Evolutionary conservation across 1,139 yeast genomes (phyloP), one percentile per base, ranked within the genome.

Genomic region (Blastobotrys elegans): DNA sequence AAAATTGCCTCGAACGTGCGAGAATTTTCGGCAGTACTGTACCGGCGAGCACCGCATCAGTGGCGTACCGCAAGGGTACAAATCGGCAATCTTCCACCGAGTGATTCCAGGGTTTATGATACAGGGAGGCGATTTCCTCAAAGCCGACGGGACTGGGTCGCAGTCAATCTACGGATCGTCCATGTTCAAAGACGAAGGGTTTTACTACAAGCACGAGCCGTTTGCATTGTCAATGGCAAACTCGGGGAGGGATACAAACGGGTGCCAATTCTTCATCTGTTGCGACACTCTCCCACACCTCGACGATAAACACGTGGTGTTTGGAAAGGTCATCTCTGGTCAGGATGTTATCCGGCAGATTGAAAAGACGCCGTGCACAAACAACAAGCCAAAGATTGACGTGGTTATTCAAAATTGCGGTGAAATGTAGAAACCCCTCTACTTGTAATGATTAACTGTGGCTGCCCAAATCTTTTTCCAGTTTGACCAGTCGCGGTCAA

Each of bases 161-260:
- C 62, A 62, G 50, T 59, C 66, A 3, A 72, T 72, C 32, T 73
- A 62, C 53, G 76, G 75, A 6, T 92, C 87, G 37, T 53, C 52
- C 55, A 86, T 84, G 62, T 89, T 89, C 61, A 90, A 86, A 59
- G 97, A 89, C 64, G 97, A 89, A 65, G 84, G 84, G 65, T 86
- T 87, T 66, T 65, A 73, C 52, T 67, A 75, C 55, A 72, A 72
- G 49, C 96, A 88, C 64, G 88, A 81, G 62, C 52, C 18, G n/a
- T 30, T 4, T 10, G 8, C 27, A 3, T 56, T 72, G 17, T 64
- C 73, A 7, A 72, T 72, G 76, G 76, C 75, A 49, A 72, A 72
- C 49, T 64, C 72, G 4, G 76, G 75, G 18, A 70, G 70, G 6
- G 61, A 70, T 53, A 64, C 73, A 30, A 70, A 70, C 51, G 73